These are phyloP conservation scores for Saxispiralis lemnorum DNA, from an alignment of 495 filamentous ascomycete genomes.

Conservation along the genomic window DNA sequence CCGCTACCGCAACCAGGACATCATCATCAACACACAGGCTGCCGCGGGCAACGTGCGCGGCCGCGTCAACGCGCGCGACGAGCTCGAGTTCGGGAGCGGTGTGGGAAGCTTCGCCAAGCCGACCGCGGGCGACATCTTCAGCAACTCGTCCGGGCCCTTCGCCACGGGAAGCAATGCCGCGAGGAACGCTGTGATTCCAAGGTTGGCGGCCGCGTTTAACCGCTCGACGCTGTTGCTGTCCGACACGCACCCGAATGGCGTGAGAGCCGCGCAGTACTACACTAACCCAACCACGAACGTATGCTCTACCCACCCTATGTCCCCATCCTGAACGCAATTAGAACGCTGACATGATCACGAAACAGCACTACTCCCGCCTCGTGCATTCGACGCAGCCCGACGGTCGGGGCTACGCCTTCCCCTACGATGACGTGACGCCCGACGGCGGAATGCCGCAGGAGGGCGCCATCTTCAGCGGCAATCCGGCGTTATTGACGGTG, in stretches of 20 bases:
- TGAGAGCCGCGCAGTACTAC: slow-evolving; percentile 9
- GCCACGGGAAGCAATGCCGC: slow-evolving; percentile 23
- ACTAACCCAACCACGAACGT: slow-evolving; percentile 11
- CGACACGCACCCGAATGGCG: slow-evolving; percentile 7
- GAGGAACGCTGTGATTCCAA: slow-evolving; percentile 31
- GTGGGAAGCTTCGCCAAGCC: slow-evolving; percentile 26
- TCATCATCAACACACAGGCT: slow-evolving; percentile 28
- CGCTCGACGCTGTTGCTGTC: slow-evolving; percentile 26
- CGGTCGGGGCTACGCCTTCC: slow-evolving; percentile 31
- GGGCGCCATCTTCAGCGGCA: slow-evolving; percentile 10
- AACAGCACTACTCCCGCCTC: slow-evolving; percentile 25
- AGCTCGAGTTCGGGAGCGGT: slow-evolving; percentile 24
- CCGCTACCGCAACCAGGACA: slow-evolving; percentile 21
- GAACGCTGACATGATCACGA: not conserved
- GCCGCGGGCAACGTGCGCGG: slow-evolving; percentile 25
- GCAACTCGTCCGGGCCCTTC: slow-evolving; percentile 32
- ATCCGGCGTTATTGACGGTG: slow-evolving; percentile 9
- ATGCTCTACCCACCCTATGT: not conserved
- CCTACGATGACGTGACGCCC: slow-evolving; percentile 35
- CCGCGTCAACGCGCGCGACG: slow-evolving; percentile 18
- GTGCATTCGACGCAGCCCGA: slow-evolving; percentile 31
- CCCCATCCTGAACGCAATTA: not conserved
- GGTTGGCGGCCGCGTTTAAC: slow-evolving; percentile 31
- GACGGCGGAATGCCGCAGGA: slow-evolving; percentile 17
- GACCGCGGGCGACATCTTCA: slow-evolving; percentile 27